Evolutionary conservation across 371 early-diverging fungal genomes (phyloP).

Genomic region (Mortierella sp.): DNA sequence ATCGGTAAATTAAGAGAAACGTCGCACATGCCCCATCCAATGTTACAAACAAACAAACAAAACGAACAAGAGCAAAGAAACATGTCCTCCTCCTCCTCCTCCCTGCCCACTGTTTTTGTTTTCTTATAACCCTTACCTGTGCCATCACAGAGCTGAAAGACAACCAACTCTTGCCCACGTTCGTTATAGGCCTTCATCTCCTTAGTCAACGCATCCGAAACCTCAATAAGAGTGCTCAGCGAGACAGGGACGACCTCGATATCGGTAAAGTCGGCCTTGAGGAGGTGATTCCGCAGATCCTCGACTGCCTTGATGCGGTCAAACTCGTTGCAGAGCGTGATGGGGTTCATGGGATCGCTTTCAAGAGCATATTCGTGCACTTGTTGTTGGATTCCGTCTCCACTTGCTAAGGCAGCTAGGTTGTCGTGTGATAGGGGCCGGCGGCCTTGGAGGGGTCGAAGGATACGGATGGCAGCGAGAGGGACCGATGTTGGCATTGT

Average conservation of each 20-base stretch:
- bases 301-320: slow-evolving; percentile 14
- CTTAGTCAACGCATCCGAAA: slow-evolving; percentile 26
- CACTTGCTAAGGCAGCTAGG: not conserved
- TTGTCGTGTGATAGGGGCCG: not conserved
- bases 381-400: not conserved
- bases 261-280: slow-evolving; percentile 32
- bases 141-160: slow-evolving; percentile 51
- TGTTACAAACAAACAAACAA: not conserved
- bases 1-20: not conserved
- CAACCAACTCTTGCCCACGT: slow-evolving; percentile 26
- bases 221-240: slow-evolving; percentile 17
- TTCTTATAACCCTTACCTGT: slow-evolving; percentile 47
- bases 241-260: slow-evolving; percentile 28
- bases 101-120: too few relatives aligned
- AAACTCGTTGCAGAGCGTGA: slow-evolving; percentile 43
- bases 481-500: slow-evolving; percentile 17
- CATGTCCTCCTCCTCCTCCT: not conserved
- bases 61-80: not conserved
- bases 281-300: slow-evolving; percentile 26
- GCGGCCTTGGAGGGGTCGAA: slow-evolving; percentile 22
- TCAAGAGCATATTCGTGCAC: not conserved
- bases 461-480: slow-evolving; percentile 36
- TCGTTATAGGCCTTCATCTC: slow-evolving; percentile 23
- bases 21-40: not conserved
- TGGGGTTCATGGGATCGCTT: slow-evolving; percentile 20